Base-by-base conservation (phyloP, 2,329 filamentous ascomycete genomes). In the Aspergillus udagawae region DNA sequence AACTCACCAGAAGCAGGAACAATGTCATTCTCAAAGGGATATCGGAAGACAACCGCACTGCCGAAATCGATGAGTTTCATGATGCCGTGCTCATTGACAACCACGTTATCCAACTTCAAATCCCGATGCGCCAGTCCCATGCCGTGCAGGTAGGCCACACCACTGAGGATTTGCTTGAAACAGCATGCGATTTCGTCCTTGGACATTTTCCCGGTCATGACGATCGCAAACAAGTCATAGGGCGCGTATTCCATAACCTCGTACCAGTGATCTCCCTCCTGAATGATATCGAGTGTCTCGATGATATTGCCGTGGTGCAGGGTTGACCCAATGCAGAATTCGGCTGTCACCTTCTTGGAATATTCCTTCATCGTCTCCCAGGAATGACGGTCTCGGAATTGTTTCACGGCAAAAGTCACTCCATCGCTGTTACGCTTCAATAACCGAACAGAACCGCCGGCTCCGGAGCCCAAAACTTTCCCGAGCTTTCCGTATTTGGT, bases 11-110 rank as follows among this genome's bases (percentile, higher is more conserved):
- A 87, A 41, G 92, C 90, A 48, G 88, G 80, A 14, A 94, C 90
- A 57, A 92, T 86, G 53, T 91, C 91, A 63, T 87, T 92, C 76
- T 99, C 94, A 69, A 99, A 97, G 0, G 94, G 94, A 80, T 99
- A 99, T 68, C 90, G 87, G 79, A 96, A 99, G 44, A 99, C 93
- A 64, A 94, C 92, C 0, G 94, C 93, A 77, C 92, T 97, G 27
- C 94, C 94, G 75, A 99, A 99, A 74, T 99, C 94, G 68, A 99
- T 99, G 63, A 99, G 90, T 76, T 99, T 99, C 92, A 99, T 96
- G 67, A 99, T 97, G 2, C 94, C 94, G 68, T 89, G 86, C 70
- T 96, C 90, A 70, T 92, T 97, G 58, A 99, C 92, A 28, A 99
- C 94, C 21, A 99, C 94, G 66, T 99, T 99, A 77, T 99, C 94